A percentile compares a stretch with the other conserved stretches of the same genome.
These are phyloP conservation scores for Podospora didyma DNA, from an alignment of 495 filamentous ascomycete genomes.

Conservation along the genomic window DNA sequence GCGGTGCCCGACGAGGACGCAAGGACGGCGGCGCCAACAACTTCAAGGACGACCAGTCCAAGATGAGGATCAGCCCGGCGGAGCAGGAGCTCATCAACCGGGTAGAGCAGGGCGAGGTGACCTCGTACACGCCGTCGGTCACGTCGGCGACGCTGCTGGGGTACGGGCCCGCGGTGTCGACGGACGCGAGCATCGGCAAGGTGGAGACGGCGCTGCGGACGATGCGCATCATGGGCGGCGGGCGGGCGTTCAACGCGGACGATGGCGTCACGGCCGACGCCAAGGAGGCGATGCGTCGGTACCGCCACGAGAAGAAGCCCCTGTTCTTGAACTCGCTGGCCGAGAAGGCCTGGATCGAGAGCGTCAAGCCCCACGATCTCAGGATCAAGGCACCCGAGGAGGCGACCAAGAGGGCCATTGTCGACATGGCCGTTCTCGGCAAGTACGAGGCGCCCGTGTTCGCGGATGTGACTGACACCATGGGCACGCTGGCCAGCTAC, in stretches of 20 bases:
- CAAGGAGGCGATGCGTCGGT: slow-evolving; percentile 9
- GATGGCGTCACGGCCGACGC: slow-evolving; percentile 20
- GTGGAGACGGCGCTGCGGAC: slow-evolving; percentile 25
- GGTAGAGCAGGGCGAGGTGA: slow-evolving; percentile 25
- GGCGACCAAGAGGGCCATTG: slow-evolving; percentile 31
- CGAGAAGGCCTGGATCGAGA: slow-evolving; percentile 37
- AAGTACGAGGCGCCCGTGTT: slow-evolving; percentile 31
- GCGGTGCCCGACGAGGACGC: not conserved
- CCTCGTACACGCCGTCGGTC: slow-evolving; percentile 20
- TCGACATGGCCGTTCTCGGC: slow-evolving; percentile 38
- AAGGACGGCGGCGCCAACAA: not conserved
- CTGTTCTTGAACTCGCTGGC: slow-evolving; percentile 27
- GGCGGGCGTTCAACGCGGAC: slow-evolving; percentile 23
- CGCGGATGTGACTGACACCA: slow-evolving; percentile 26
- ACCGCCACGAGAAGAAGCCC: slow-evolving; percentile 18
- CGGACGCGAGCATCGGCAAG: slow-evolving; percentile 18
- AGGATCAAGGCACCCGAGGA: slow-evolving; percentile 14
- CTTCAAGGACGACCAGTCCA: not conserved
- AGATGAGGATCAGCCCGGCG: slow-evolving; percentile 14
- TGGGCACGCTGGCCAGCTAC: slow-evolving; percentile 31
- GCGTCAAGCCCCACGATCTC: slow-evolving; percentile 3
- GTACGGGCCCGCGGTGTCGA: slow-evolving; percentile 30
- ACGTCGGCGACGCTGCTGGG: slow-evolving; percentile 19
- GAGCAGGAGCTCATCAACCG: slow-evolving; percentile 19
- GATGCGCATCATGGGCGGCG: slow-evolving; percentile 31